Evolutionary conservation across 768 basidiomycete species (phyloP).

Genomic region (Podaxis sp.): DNA sequence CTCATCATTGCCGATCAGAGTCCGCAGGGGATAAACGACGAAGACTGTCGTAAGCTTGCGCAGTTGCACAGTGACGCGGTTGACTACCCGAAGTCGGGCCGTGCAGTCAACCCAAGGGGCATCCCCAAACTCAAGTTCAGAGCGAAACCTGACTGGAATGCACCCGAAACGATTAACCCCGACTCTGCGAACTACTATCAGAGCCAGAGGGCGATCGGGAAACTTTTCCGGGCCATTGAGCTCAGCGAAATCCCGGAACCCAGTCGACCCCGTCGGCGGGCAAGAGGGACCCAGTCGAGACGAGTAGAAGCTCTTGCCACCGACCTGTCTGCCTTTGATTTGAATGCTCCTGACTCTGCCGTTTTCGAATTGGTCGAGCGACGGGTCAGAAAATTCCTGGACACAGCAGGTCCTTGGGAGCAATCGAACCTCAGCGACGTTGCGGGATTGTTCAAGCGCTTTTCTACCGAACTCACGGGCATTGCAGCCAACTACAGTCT

Average conservation of each 20-base stretch:
- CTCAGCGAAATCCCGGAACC: conserved; percentile 31
- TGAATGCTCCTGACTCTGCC: not conserved
- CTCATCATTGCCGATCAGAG: conserved; percentile 64
- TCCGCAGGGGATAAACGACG: conserved; percentile 42
- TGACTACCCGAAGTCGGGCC: conserved; percentile 63
- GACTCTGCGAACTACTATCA: conserved; percentile 44
- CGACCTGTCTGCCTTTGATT: conserved; percentile 4
- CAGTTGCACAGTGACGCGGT: conserved; percentile 63
- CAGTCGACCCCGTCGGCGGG: conserved; percentile 6
- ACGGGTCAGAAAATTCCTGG: conserved; percentile 33
- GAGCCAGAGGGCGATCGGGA: conserved; percentile 58
- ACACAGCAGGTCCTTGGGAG: conserved; percentile 22
- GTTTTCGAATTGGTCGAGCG: conserved; percentile 21
- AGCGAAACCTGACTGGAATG: conserved; percentile 62
- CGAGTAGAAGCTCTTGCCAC: conserved; percentile 6
- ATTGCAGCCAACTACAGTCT: conserved; percentile 50
- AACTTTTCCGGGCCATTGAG: conserved; percentile 60
- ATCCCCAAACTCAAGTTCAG: conserved; percentile 45
- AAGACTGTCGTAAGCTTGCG: conserved; percentile 53
- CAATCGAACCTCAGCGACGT: conserved; percentile 29
- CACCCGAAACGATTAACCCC: conserved; percentile 52
- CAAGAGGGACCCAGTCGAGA: conserved; percentile 12
- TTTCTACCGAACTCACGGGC: conserved; percentile 44
- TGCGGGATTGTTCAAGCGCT: conserved; percentile 36
- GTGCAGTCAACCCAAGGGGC: conserved; percentile 35